Conservation (phyloP, 345 rosid genomes). For the Eucalyptus erythrocorys region DNA sequence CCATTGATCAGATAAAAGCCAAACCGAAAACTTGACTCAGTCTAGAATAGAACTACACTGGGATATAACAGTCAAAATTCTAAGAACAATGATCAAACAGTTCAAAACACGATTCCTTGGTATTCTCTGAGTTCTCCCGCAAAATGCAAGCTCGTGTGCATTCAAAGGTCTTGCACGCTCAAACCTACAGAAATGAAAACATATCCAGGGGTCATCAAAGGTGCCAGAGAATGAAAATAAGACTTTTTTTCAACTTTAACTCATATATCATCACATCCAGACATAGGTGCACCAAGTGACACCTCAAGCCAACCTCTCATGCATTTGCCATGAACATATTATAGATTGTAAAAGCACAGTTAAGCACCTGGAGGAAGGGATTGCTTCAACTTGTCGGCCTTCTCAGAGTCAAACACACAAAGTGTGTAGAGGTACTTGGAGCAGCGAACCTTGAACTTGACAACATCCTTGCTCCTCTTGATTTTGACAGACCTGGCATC, state of each 20-base stretch:
- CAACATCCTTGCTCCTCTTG: constrained; percentile 74
- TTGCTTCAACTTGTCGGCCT: constrained; percentile 93
- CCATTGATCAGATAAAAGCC: neutral
- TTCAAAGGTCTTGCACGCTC: constrained; percentile 69
- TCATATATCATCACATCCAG: neutral
- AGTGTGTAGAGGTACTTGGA: constrained; percentile 89
- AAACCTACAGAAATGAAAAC: constrained; percentile 44
- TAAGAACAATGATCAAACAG: neutral
- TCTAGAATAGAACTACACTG: neutral
- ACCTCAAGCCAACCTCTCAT: neutral
- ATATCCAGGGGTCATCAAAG: neutral
- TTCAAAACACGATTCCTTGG: neutral
- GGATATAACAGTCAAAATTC: neutral
- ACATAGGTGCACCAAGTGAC: neutral
- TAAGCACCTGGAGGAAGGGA: constrained; percentile 89
- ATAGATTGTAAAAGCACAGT: neutral
- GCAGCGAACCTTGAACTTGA: constrained; percentile 93
- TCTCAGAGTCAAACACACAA: constrained; percentile 75
- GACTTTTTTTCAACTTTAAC: neutral
- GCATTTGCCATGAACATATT: neutral
- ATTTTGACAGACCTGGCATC: constrained; percentile 88
- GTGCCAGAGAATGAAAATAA: neutral
- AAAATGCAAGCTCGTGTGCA: neutral
- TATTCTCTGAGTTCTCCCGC: neutral
- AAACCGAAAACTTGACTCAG: neutral